phyloP scores from a whole-genome alignment of 768 basidiomycete genomes.

The Kwoniella europaea region DNA sequence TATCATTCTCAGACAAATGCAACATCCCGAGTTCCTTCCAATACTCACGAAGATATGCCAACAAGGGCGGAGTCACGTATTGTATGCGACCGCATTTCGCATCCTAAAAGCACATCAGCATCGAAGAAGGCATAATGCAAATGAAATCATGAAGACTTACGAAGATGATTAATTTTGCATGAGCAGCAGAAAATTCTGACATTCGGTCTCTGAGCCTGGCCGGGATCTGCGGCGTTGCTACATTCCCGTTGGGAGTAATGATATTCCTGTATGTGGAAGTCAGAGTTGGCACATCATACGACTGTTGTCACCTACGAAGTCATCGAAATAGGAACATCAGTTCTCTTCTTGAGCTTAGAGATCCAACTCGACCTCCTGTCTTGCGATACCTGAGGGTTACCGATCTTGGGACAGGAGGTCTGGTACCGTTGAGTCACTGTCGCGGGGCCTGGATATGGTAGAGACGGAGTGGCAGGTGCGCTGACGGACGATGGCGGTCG shows the following conservation, averaged over 20 bases:
- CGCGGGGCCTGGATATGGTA: background rate
- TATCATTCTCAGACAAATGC: background rate
- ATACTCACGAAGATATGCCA: slow-evolving; percentile 31
- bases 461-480: background rate
- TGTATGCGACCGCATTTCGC: slow-evolving; percentile 24
- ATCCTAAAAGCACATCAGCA: background rate
- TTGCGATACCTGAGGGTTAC: slow-evolving; percentile 1
- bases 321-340: background rate
- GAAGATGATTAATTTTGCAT: slow-evolving; percentile 32
- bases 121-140: background rate
- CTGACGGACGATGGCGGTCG: background rate
- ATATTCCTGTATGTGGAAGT: no score
- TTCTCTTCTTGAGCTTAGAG: slow-evolving; percentile 9
- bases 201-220: slow-evolving; percentile 25
- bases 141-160: slow-evolving; percentile 12
- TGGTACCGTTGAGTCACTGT: background rate
- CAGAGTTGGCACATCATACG: background rate
- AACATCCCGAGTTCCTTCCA: background rate
- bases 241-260: no score
- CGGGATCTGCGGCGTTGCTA: background rate
- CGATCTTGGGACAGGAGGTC: background rate
- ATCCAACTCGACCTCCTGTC: slow-evolving; percentile 12
- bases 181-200: slow-evolving; percentile 27
- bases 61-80: slow-evolving; percentile 27
- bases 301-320: slow-evolving; percentile 1